phyloP scores from a whole-genome alignment of 2,329 filamentous ascomycete genomes.

The Xylariales sp. region DNA sequence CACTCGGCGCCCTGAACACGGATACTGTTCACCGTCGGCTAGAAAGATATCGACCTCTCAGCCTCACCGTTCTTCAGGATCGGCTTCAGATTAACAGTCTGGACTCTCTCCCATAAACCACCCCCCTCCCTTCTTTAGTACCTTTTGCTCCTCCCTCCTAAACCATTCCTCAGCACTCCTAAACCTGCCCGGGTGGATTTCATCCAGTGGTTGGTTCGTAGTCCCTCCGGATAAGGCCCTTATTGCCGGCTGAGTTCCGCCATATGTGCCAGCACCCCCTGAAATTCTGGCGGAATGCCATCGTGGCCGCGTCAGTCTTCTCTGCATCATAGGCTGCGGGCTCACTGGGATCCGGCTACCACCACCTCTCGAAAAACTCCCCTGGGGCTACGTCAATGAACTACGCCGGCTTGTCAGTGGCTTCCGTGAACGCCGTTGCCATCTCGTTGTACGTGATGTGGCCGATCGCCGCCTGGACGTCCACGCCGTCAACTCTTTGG shows the following conservation, averaged over 20 bases:
- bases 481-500: constrained; percentile 36
- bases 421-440: constrained; percentile 35
- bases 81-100: constrained; percentile 15
- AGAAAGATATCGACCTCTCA: too few relatives aligned
- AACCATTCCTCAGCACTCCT: constrained; percentile 46
- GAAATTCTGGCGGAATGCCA: constrained; percentile 43
- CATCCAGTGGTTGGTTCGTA: constrained; percentile 43
- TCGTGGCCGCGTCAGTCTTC: constrained; percentile 23
- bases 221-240: constrained; percentile 38
- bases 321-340: constrained; percentile 34
- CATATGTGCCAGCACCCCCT: constrained; percentile 46
- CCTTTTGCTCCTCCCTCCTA: constrained; percentile 30
- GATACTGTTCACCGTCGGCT: too few relatives aligned
- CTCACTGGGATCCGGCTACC: constrained; percentile 13
- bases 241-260: constrained; percentile 34
- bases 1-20: too few relatives aligned
- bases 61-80: constrained; percentile 21
- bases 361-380: constrained; percentile 26
- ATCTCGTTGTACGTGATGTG: constrained; percentile 33
- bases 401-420: constrained; percentile 36
- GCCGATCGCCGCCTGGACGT: constrained; percentile 39
- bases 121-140: constrained; percentile 19
- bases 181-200: constrained; percentile 46
- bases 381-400: constrained; percentile 32
- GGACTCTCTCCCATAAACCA: constrained; percentile 27